Conservation (phyloP, 176 grass and related monocot species). For the Avena sativa region DNA sequence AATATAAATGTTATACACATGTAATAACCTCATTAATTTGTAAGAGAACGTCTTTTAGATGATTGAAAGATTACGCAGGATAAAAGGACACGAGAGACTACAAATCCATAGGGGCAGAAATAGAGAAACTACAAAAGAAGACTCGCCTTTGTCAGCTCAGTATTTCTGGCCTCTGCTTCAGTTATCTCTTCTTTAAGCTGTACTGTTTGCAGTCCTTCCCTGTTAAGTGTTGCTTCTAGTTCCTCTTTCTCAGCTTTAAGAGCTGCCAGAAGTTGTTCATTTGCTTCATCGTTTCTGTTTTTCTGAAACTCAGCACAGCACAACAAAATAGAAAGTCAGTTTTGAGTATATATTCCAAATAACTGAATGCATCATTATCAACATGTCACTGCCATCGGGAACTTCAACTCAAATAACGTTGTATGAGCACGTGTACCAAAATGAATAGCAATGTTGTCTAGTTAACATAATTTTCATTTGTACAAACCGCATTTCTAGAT, state of each 20-base stretch:
- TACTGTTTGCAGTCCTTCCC: conserved; percentile 74
- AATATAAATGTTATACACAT: too few relatives aligned
- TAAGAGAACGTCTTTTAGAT: not conserved
- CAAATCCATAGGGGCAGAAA: not conserved
- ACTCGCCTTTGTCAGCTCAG: conserved; percentile 81
- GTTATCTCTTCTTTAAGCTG: conserved; percentile 89
- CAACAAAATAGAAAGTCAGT: conserved; percentile 4
- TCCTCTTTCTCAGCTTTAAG: conserved; percentile 91
- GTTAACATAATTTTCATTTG: conserved; percentile 12
- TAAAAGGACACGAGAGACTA: conserved; percentile 24
- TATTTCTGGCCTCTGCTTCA: conserved; percentile 83
- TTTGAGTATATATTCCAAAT: conserved; percentile 17
- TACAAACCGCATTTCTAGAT: not conserved
- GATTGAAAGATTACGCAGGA: conserved; percentile 9
- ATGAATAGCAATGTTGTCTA: not conserved
- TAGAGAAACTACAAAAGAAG: conserved; percentile 26
- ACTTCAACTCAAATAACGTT: conserved; percentile 9
- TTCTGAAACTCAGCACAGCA: conserved; percentile 57
- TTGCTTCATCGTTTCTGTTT: conserved; percentile 69
- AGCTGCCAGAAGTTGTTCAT: conserved; percentile 58
- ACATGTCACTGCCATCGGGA: not conserved
- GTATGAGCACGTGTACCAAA: not conserved
- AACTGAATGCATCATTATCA: not conserved
- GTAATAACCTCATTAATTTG: not conserved
- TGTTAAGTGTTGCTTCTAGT: conserved; percentile 74